A percentile compares a stretch with the other conserved stretches of the same genome.
Conservation (phyloP, 805 yeast species). For the Metschnikowia chrysomelidarum region DNA sequence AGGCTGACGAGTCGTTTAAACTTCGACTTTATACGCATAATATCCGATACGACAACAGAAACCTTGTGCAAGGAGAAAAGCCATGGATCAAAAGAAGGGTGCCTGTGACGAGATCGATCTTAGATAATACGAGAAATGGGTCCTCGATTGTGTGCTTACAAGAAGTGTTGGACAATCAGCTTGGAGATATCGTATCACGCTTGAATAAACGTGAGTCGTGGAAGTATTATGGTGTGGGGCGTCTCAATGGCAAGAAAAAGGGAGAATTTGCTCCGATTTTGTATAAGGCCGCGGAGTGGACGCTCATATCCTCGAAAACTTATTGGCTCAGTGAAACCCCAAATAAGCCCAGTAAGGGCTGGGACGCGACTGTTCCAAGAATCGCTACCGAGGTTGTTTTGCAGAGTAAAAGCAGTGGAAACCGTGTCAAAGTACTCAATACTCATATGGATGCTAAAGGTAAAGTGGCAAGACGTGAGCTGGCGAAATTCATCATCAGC, state of each 20-base stretch:
- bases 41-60: conserved; percentile 42
- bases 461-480: conserved; percentile 31
- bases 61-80: conserved; percentile 37
- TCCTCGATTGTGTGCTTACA: conserved; percentile 41
- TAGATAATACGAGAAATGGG: conserved; percentile 31
- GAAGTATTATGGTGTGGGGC: conserved; percentile 29
- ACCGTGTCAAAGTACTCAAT: conserved; percentile 33
- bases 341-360: conserved; percentile 35
- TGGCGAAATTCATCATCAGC: conserved; percentile 36
- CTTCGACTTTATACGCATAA: conserved; percentile 39
- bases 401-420: conserved; percentile 23
- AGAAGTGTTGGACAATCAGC: conserved; percentile 37
- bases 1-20: not conserved
- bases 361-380: conserved; percentile 44
- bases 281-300: conserved; percentile 32
- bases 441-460: conserved; percentile 46
- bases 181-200: conserved; percentile 28
- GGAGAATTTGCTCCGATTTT: conserved; percentile 34
- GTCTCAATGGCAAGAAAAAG: conserved; percentile 12
- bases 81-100: conserved; percentile 45
- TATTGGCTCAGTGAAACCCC: conserved; percentile 45
- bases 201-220: conserved; percentile 27
- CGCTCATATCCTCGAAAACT: conserved; percentile 28
- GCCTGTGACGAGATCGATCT: conserved; percentile 41
- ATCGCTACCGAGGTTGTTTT: conserved; percentile 40